Evolutionary conservation across 2,329 filamentous ascomycete species (phyloP).

Genomic region (Sclerotinia spermophila): DNA sequence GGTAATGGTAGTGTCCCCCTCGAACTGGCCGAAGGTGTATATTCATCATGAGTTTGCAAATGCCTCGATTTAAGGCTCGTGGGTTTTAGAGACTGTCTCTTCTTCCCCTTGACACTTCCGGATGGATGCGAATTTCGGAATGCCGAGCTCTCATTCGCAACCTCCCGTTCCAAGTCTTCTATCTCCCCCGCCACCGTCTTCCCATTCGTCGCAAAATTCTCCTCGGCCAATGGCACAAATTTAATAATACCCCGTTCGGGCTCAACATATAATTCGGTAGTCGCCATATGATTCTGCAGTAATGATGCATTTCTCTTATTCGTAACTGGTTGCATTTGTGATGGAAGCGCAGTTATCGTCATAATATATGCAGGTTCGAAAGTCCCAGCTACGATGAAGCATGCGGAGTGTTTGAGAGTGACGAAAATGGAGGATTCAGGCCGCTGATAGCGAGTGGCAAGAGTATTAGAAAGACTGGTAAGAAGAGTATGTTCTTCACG

Average conservation of each 20-base stretch:
- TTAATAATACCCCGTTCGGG: slow-evolving; percentile 67
- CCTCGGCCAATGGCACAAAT: slow-evolving; percentile 66
- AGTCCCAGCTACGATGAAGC: slow-evolving; percentile 69
- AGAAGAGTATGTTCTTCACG: slow-evolving; percentile 73
- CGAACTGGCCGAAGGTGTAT: slow-evolving; percentile 24
- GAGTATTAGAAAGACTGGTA: slow-evolving; percentile 66
- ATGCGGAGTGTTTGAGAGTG: slow-evolving; percentile 69
- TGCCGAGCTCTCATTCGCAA: slow-evolving; percentile 17
- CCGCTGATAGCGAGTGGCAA: slow-evolving; percentile 72
- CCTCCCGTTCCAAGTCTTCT: slow-evolving; percentile 44
- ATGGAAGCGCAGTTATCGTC: slow-evolving; percentile 66
- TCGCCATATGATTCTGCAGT: slow-evolving; percentile 70
- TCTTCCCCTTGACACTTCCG: slow-evolving; percentile 31
- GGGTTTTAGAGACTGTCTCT: slow-evolving; percentile 41
- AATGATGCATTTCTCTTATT: slow-evolving; percentile 80
- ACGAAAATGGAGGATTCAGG: slow-evolving; percentile 71
- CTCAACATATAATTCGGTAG: slow-evolving; percentile 60
- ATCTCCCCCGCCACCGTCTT: slow-evolving; percentile 67
- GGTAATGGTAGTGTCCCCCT: slow-evolving; percentile 28
- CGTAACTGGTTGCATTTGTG: slow-evolving; percentile 65
- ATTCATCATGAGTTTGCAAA: slow-evolving; percentile 32
- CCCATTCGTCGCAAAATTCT: slow-evolving; percentile 68
- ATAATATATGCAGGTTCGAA: slow-evolving; percentile 79
- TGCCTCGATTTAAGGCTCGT: slow-evolving; percentile 26
- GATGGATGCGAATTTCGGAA: slow-evolving; percentile 26